phyloP scores from a whole-genome alignment of 164 flowering plant genomes.

The Umbellularia californica region DNA sequence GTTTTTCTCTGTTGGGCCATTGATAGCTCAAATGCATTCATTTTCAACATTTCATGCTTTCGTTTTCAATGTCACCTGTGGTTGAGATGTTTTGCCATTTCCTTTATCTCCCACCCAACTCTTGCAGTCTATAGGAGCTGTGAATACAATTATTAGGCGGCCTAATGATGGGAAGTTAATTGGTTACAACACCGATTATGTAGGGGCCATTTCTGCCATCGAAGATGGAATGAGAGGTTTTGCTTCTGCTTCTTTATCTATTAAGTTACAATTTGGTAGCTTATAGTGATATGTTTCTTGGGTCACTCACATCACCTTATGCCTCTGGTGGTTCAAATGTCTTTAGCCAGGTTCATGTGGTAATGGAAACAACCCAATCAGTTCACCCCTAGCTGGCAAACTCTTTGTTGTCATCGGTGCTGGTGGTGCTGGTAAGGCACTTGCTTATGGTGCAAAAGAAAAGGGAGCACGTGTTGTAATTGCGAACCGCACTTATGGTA shows the following conservation, averaged over 20 bases:
- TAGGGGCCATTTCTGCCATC: constrained; percentile 85
- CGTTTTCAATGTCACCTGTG: background rate
- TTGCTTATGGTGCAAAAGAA: constrained; percentile 95
- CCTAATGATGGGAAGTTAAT: constrained; percentile 67
- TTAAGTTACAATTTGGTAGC: background rate
- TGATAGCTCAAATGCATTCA: background rate
- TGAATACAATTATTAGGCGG: constrained; percentile 70
- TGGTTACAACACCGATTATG: constrained; percentile 84
- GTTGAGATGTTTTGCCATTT: background rate
- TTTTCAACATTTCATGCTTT: background rate
- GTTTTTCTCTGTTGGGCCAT: background rate
- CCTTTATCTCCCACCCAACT: constrained; percentile 3
- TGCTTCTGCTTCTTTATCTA: background rate
- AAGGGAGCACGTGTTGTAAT: constrained; percentile 86
- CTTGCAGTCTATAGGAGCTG: constrained; percentile 84
- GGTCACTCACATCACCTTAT: background rate
- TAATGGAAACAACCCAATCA: constrained; percentile 12
- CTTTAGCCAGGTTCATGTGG: constrained; percentile 34
- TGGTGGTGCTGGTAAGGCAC: constrained; percentile 99
- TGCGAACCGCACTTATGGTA: constrained; percentile 90
- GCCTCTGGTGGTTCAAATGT: constrained; percentile 2
- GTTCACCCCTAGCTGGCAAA: constrained; percentile 78
- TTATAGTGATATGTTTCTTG: background rate
- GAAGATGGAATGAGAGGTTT: constrained; percentile 86
- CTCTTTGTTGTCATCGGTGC: constrained; percentile 93